phyloP scores from a whole-genome alignment of 331 rosid genomes.

The Cydonia oblonga region DNA sequence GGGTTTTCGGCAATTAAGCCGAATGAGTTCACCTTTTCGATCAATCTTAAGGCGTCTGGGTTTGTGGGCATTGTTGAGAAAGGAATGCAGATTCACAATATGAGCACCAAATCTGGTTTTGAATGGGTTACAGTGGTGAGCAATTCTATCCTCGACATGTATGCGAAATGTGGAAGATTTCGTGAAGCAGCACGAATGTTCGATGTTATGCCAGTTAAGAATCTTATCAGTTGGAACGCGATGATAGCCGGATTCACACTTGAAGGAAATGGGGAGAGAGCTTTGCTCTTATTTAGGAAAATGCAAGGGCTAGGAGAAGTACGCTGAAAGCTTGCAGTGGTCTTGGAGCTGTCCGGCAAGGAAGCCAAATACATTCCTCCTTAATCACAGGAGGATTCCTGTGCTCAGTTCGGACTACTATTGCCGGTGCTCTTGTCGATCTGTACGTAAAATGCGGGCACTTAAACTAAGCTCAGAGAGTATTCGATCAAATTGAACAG shows the following conservation, averaged over 20 bases:
- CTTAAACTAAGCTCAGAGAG: slow-evolving; percentile 37
- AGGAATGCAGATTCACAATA: slow-evolving; percentile 54
- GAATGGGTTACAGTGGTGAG: slow-evolving; percentile 36
- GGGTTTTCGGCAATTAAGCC: slow-evolving; percentile 26
- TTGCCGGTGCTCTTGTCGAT: slow-evolving; percentile 52
- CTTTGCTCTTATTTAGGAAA: slow-evolving; percentile 30
- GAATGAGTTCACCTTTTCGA: slow-evolving; percentile 53
- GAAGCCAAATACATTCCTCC: slow-evolving; percentile 44
- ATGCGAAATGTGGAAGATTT: slow-evolving; percentile 41
- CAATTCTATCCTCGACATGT: slow-evolving; percentile 55
- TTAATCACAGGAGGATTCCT: slow-evolving; percentile 38
- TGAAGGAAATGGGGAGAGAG: slow-evolving; percentile 30
- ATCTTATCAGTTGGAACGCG: slow-evolving; percentile 49
- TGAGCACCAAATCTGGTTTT: slow-evolving; percentile 42
- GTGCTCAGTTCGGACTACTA: slow-evolving; percentile 22
- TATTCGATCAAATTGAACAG: slow-evolving; percentile 36
- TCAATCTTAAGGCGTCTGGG: slow-evolving; percentile 44
- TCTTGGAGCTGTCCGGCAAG: slow-evolving; percentile 33
- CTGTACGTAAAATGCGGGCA: slow-evolving; percentile 37
- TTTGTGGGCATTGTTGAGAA: slow-evolving; percentile 28
- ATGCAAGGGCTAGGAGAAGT: slow-evolving; percentile 44
- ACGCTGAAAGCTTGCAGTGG: slow-evolving; percentile 48
- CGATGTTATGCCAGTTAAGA: slow-evolving; percentile 28
- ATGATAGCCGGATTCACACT: slow-evolving; percentile 49
- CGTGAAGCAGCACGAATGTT: slow-evolving; percentile 35